Evolutionary conservation across 2,329 filamentous ascomycete genomes (phyloP).

Genomic region (Rutstroemia sp.): DNA sequence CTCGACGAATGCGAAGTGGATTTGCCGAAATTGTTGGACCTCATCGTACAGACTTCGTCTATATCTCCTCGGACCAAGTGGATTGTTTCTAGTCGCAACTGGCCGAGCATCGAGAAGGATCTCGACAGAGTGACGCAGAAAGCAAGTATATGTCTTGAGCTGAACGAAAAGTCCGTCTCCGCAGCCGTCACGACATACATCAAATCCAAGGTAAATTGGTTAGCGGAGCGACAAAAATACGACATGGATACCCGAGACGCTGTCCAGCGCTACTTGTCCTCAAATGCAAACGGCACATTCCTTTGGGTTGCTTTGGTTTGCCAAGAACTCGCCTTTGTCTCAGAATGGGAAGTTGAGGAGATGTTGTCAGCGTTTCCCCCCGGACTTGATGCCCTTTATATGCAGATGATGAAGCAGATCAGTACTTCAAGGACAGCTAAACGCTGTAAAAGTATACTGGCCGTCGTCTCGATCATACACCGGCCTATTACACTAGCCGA

Average conservation of each 20-base stretch:
- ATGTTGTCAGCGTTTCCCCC: not conserved
- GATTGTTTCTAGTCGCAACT: too few species aligned
- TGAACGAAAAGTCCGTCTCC: not conserved
- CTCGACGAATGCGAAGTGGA: too few species aligned
- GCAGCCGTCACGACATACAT: not conserved
- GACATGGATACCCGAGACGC: not conserved
- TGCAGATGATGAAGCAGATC: too few species aligned
- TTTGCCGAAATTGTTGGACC: too few species aligned
- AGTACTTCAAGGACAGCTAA: too few species aligned
- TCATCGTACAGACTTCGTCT: too few species aligned
- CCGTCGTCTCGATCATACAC: too few species aligned
- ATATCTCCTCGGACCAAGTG: too few species aligned
- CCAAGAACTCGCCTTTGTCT: not conserved
- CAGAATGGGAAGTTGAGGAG: not conserved
- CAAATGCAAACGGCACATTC: not conserved
- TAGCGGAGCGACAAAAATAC: not conserved
- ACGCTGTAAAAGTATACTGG: too few species aligned
- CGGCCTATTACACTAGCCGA: not conserved
- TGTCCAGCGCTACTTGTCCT: not conserved
- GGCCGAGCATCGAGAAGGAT: not conserved
- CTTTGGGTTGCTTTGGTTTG: too few species aligned
- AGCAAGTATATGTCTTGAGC: not conserved
- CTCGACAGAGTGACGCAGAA: not conserved
- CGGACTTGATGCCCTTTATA: not conserved
- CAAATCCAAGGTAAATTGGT: not conserved